Evolutionary conservation across 2,329 filamentous ascomycete genomes (phyloP), one percentile per base, ranked within the genome.

Genomic region (Apiospora phragmitis): DNA sequence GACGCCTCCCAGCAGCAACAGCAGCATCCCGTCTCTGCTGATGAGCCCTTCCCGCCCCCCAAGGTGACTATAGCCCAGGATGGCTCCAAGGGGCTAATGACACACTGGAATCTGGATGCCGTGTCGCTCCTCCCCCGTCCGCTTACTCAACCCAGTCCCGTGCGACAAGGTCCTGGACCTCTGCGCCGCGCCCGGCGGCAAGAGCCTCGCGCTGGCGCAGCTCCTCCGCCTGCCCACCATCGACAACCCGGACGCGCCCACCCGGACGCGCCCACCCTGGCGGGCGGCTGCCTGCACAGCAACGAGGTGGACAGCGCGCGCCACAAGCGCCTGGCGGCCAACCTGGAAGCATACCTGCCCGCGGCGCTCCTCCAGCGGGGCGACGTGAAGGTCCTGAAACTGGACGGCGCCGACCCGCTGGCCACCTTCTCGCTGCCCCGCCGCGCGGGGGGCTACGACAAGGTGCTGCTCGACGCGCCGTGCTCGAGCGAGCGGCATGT

Each of bases 401-500:
- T 78, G 35, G 77, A 79, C 68, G 77, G 75, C 38, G 69, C 77
- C 7, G 75, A 77, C 21, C 55, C 73, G 26, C 75, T 75, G 12
- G 73, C 76, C 8, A 70, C 77, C 16, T 74, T 75, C n/a, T 73
- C 74, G 35, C 73, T 80, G 0, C 76, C 77, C 0, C 74, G 77
- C 9, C 79, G 79, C 0, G 72, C 75, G 1, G 78, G 77, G 3
- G 78, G 79, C 11, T 84, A 82, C 71, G 82, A 83, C 70, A 81
- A 80, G 67, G 80, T 83, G 0, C 76, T 83, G 3, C 76, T 83
- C 7, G 82, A 84, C 70, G 81, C 81, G 4, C 81, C 82, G 18
- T 83, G 82, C 71, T 83, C 81, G 5, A 81, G 79, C 42, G 81
- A 83, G 71, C 76, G 82, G 18, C 81, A 83, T 67, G 77, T 83